Conservation (phyloP, 768 basidiomycete species). For the Bullera alba region DNA sequence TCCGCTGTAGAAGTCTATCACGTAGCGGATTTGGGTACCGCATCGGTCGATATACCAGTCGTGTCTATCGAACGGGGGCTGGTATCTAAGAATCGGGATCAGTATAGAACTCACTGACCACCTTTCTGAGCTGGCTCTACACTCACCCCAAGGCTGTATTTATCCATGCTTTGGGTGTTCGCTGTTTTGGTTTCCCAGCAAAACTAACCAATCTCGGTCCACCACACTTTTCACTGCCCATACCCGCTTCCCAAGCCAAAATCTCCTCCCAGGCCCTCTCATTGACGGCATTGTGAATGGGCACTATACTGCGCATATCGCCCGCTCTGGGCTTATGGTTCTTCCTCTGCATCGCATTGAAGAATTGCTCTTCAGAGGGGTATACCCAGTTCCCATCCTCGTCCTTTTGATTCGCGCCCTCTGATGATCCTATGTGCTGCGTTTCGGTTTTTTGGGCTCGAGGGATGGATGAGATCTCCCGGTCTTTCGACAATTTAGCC, state of each 20-base stretch:
- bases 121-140: not conserved
- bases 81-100: constrained; percentile 56
- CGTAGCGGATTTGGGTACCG: constrained; percentile 78
- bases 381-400: constrained; percentile 77
- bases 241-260: constrained; percentile 70
- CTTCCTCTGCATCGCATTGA: constrained; percentile 91
- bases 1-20: constrained; percentile 97
- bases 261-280: constrained; percentile 84
- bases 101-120: not conserved
- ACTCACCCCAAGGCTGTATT: constrained; percentile 80
- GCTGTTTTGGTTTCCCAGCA: constrained; percentile 75
- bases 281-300: constrained; percentile 98
- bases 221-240: constrained; percentile 69
- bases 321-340: constrained; percentile 71
- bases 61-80: constrained; percentile 90
- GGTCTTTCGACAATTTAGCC: constrained; percentile 55
- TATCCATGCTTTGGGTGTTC: constrained; percentile 70
- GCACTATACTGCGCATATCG: constrained; percentile 95
- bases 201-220: constrained; percentile 51
- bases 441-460: constrained; percentile 44
- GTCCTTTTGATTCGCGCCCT: constrained; percentile 19
- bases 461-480: constrained; percentile 85
- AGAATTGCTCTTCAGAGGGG: constrained; percentile 98
- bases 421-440: constrained; percentile 9
- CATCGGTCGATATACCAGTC: constrained; percentile 96